Conservation (phyloP, 192 early-diverging fungal species). For the Coemansia aciculifera region DNA sequence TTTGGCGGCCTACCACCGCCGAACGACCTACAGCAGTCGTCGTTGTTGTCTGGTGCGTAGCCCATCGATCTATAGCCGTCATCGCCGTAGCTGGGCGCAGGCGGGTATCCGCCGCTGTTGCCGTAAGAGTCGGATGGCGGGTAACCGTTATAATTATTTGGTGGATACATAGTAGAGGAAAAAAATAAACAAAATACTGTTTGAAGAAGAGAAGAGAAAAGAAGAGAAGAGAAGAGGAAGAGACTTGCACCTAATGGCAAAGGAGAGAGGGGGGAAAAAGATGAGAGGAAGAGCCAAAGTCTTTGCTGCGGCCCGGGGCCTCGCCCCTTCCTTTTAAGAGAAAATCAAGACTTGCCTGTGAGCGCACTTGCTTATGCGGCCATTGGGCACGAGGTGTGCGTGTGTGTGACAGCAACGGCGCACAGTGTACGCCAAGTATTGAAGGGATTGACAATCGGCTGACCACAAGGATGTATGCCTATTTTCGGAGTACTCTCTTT, state of each 20-base stretch:
- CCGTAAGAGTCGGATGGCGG: constrained; percentile 1
- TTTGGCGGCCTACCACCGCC: constrained; percentile 11
- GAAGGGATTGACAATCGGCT: not conserved
- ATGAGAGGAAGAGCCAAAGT: not conserved
- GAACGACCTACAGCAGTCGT: not conserved
- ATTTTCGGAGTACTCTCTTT: not conserved
- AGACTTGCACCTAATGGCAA: not conserved
- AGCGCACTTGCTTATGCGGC: not conserved
- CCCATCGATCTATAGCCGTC: constrained; percentile 7
- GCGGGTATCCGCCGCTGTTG: constrained; percentile 17
- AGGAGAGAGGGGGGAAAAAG: not conserved
- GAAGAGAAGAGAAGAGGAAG: not conserved
- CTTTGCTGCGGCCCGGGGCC: constrained; percentile 5
- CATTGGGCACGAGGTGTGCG: not conserved
- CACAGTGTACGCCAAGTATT: not conserved
- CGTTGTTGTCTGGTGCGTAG: not conserved
- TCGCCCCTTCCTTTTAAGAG: not conserved
- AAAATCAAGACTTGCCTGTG: not conserved
- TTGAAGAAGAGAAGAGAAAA: not conserved
- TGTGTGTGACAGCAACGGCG: not conserved
- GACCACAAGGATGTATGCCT: not conserved
- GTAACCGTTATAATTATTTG: constrained; percentile 11
- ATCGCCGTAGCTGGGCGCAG: not conserved
- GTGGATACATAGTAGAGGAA: constrained; percentile 23
- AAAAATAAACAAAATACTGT: not conserved